Evolutionary conservation across 1,284 basidiomycete genomes (phyloP), one percentile per base, ranked within the genome.

Genomic region (Mycosarcoma maydis): DNA sequence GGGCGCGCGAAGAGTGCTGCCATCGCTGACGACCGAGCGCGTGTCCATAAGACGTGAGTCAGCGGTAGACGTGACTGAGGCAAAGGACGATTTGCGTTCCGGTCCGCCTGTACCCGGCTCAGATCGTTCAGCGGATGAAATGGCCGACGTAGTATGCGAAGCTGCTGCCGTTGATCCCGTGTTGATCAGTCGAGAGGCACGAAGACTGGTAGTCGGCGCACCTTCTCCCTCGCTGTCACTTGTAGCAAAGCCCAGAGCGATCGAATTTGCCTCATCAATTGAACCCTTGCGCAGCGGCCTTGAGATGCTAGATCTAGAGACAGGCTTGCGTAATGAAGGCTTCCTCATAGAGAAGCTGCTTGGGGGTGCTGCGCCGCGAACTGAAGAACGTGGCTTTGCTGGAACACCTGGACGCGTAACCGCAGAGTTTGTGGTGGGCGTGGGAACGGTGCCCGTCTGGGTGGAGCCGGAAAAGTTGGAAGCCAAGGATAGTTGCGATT

Each of bases 141-240:
- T 38, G 19, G 54, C 42, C 14, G 45, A 37, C 3, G 50, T 13
- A 11, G 40, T 17, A 3, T 38, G 37, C 10, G 29, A 10, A 8
- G 37, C 0, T 26, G 50, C 14, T 11, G 34, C 14, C 9, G 23
- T 24, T 1, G 23, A 17, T 14, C 52, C 47, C 24, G 55, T 39
- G 13, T 58, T 54, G 37, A 65, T 58, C 13, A 65, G 17, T 0
- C 61, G 45, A 9, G 51, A 58, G n/a, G 54, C 50, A 13, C 50
- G 29, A 14, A 58, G 50, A 19, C 54, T 58, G 11, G 36, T 22
- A 0, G 50, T 20, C 11, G 55, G 50, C 2, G 27, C 50, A n/a
- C 59, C 43, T 49, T 76, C 73, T 20, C 41, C 56, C 45, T 77
- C 75, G 46, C 66, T 71, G 43, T 75, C 75, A 45, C 75, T 77